A percentile compares a stretch with the other conserved stretches of the same genome.
phyloP scores from a whole-genome alignment of 331 rosid genomes.

The Quercus phellos region DNA sequence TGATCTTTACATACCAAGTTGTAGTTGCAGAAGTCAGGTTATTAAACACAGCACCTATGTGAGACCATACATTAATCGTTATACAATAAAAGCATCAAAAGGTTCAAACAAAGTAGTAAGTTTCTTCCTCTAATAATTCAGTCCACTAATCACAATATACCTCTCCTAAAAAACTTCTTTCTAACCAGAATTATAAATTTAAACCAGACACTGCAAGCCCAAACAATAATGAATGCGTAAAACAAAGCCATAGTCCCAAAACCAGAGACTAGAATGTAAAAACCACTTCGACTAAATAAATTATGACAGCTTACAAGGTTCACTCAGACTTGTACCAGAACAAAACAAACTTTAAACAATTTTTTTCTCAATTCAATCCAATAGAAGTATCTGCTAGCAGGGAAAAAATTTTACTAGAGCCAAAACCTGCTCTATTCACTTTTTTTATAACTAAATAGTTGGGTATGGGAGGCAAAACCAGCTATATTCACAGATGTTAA shows the following conservation, averaged over 20 bases:
- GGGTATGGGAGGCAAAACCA: background rate
- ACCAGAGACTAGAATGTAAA: background rate
- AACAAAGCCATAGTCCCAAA: too few species aligned
- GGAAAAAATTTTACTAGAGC: too few species aligned
- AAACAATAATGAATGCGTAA: background rate
- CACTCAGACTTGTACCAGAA: background rate
- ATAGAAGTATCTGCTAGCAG: background rate
- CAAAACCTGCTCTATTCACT: too few species aligned
- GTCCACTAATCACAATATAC: background rate
- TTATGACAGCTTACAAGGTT: background rate
- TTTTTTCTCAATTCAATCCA: background rate
- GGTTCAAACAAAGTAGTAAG: background rate
- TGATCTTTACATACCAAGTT: background rate
- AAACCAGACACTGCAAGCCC: background rate
- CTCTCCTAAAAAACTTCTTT: background rate
- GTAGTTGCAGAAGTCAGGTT: background rate
- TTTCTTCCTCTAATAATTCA: background rate
- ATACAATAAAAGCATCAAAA: background rate
- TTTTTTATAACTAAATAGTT: too few species aligned
- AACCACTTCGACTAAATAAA: background rate
- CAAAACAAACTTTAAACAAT: background rate
- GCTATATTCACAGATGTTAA: background rate
- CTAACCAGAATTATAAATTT: background rate
- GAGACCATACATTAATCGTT: background rate
- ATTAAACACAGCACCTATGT: background rate